Percentiles rank a stretch among this genome's conserved stretches.
Evolutionary conservation across 73 alveolate species (phyloP).

Genomic region (Breviolum minutum): DNA sequence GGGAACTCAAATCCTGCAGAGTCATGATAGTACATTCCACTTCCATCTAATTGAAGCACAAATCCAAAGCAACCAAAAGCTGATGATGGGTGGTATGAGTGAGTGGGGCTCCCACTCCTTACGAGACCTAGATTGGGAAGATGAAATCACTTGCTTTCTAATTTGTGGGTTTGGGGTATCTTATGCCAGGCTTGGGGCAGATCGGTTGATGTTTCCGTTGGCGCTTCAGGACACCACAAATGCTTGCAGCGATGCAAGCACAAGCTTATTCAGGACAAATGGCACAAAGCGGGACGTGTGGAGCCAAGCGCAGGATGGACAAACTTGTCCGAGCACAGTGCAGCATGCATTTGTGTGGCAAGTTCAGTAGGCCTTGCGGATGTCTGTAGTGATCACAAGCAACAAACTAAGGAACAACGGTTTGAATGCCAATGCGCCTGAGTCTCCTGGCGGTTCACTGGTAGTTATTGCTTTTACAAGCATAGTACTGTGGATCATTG

Average conservation of each 20-base stretch:
- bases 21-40: background rate
- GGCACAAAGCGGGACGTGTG: conserved; percentile 34
- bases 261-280: conserved; percentile 17
- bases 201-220: background rate
- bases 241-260: conserved; percentile 66
- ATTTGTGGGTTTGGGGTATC: too few relatives aligned
- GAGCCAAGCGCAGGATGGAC: background rate
- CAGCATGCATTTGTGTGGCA: too few relatives aligned
- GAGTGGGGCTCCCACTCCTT: too few relatives aligned
- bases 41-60: too few relatives aligned
- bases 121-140: too few relatives aligned
- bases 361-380: background rate
- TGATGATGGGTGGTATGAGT: too few relatives aligned
- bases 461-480: too few relatives aligned
- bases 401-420: conserved; percentile 48
- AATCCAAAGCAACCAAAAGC: too few relatives aligned
- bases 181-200: too few relatives aligned
- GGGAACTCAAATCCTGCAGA: background rate
- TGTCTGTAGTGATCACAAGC: background rate
- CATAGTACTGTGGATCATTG: too few relatives aligned
- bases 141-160: too few relatives aligned
- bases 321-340: too few relatives aligned
- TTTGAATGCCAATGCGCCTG: conserved; percentile 87
- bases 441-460: background rate
- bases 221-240: conserved; percentile 37